Conservation (phyloP, 805 yeast genomes). For the Candida silvicultrix region DNA sequence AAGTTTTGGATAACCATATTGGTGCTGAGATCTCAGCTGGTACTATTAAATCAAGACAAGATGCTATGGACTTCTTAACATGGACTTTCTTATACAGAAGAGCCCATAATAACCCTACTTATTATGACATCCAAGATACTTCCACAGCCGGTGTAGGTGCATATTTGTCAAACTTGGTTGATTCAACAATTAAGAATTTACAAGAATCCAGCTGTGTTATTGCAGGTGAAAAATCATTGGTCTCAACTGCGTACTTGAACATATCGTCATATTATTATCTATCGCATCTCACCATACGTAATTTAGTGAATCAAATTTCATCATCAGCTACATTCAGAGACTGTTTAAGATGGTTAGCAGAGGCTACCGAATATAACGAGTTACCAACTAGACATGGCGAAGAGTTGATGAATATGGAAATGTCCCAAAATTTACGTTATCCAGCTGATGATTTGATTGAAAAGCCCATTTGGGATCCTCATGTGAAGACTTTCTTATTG, state of each 20-base stretch:
- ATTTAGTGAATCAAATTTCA: slow-evolving; percentile 47
- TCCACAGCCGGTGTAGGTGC: slow-evolving; percentile 72
- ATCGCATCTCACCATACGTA: slow-evolving; percentile 83
- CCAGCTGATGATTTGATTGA: slow-evolving; percentile 75
- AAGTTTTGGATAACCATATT: slow-evolving; percentile 79
- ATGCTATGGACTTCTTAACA: slow-evolving; percentile 93
- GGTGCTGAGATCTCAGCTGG: slow-evolving; percentile 97
- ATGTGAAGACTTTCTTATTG: slow-evolving; percentile 74
- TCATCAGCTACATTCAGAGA: slow-evolving; percentile 46
- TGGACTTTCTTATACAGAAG: slow-evolving; percentile 91
- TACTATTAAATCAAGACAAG: slow-evolving; percentile 87
- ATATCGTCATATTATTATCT: slow-evolving; percentile 90
- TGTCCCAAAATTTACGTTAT: slow-evolving; percentile 52
- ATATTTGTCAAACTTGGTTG: slow-evolving; percentile 66
- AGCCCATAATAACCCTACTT: slow-evolving; percentile 89
- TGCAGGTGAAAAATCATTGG: slow-evolving; percentile 36
- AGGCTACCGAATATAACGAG: slow-evolving; percentile 87
- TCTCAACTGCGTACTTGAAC: slow-evolving; percentile 74
- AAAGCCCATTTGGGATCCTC: slow-evolving; percentile 66
- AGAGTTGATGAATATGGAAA: slow-evolving; percentile 82
- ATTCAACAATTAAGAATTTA: slow-evolving; percentile 59
- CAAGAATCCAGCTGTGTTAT: slow-evolving; percentile 67
- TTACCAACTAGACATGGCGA: slow-evolving; percentile 55
- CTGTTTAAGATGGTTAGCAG: slow-evolving; percentile 85
- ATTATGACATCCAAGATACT: slow-evolving; percentile 79